A percentile compares a stretch with the other conserved stretches of the same genome.
These are phyloP conservation scores for Pseudotsuga menziesii DNA, from an alignment of 75 land plant species.

Conservation along the genomic window DNA sequence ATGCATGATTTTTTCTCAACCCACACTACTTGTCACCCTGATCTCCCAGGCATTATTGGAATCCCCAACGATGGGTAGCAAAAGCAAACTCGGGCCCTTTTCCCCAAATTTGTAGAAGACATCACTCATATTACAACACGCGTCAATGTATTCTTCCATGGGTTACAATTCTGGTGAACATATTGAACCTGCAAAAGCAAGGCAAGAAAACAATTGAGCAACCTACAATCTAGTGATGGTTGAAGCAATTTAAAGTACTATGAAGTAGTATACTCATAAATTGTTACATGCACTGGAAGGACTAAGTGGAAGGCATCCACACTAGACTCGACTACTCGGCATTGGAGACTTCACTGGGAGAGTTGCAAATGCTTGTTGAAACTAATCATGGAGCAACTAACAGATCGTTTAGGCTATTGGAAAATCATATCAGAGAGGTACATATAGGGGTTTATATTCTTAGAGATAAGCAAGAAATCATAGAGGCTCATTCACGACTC, in stretches of 20 bases:
- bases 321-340: slow-evolving; percentile 35
- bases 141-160: too few species aligned
- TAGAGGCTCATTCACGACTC: too few species aligned
- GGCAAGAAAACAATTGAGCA: slow-evolving; percentile 20
- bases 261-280: slow-evolving; percentile 32
- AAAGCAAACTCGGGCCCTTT: too few species aligned
- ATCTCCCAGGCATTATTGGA: too few species aligned
- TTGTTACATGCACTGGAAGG: slow-evolving; percentile 30
- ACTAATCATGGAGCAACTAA: slow-evolving; percentile 27
- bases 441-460: too few species aligned
- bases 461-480: too few species aligned
- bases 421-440: slow-evolving; percentile 79
- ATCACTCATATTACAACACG: too few species aligned
- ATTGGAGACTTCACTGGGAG: slow-evolving; percentile 22
- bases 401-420: slow-evolving; percentile 37
- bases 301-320: slow-evolving; percentile 31
- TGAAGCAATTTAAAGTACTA: slow-evolving; percentile 27
- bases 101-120: too few species aligned
- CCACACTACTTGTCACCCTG: too few species aligned
- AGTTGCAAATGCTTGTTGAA: slow-evolving; percentile 15
- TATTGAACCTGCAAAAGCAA: slow-evolving; percentile 24
- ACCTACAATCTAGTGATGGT: slow-evolving; percentile 20
- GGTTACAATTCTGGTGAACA: slow-evolving; percentile 4
- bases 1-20: too few species aligned
- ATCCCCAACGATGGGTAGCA: too few species aligned